Evolutionary conservation across 1,284 basidiomycete genomes (phyloP).

Genomic region (Meripilus lineatus): DNA sequence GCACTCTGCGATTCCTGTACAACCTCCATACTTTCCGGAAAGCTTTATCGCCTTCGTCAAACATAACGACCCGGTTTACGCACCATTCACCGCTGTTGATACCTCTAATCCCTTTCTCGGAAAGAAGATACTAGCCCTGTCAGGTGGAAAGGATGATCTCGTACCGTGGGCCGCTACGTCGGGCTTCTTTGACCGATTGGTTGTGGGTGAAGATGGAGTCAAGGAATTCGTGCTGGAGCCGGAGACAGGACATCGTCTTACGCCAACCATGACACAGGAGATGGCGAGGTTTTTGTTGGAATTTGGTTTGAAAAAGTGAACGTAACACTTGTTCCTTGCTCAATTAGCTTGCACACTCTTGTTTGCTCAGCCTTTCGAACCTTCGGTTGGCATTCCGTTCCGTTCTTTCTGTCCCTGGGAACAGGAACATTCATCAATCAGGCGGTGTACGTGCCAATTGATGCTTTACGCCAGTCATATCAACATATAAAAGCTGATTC

Average conservation of each 20-base stretch:
- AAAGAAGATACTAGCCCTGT: slow-evolving; percentile 67
- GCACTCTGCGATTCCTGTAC: slow-evolving; percentile 37
- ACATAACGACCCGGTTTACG: slow-evolving; percentile 37
- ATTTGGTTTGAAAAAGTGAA: too few species aligned
- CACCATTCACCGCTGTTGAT: slow-evolving; percentile 33
- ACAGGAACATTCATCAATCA: too few species aligned
- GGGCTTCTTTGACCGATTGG: slow-evolving; percentile 45
- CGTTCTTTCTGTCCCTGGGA: too few species aligned
- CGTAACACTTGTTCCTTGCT: too few species aligned
- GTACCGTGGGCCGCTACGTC: slow-evolving; percentile 53
- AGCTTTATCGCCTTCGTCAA: slow-evolving; percentile 46
- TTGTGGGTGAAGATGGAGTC: slow-evolving; percentile 42
- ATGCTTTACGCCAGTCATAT: too few species aligned
- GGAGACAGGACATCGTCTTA: slow-evolving; percentile 49
- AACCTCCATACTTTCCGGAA: slow-evolving; percentile 55
- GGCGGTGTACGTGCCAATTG: too few species aligned
- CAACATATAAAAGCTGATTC: too few species aligned
- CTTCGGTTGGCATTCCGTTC: too few species aligned
- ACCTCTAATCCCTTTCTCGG: slow-evolving; percentile 54
- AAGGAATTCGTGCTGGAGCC: slow-evolving; percentile 47
- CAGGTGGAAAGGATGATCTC: slow-evolving; percentile 51
- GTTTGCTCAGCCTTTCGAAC: too few species aligned
- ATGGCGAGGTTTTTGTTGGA: slow-evolving; percentile 39
- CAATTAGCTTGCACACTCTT: too few species aligned
- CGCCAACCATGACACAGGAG: slow-evolving; percentile 44